Evolutionary conservation across 1,139 yeast species (phyloP).

Genomic region (Blastobotrys aristatus): DNA sequence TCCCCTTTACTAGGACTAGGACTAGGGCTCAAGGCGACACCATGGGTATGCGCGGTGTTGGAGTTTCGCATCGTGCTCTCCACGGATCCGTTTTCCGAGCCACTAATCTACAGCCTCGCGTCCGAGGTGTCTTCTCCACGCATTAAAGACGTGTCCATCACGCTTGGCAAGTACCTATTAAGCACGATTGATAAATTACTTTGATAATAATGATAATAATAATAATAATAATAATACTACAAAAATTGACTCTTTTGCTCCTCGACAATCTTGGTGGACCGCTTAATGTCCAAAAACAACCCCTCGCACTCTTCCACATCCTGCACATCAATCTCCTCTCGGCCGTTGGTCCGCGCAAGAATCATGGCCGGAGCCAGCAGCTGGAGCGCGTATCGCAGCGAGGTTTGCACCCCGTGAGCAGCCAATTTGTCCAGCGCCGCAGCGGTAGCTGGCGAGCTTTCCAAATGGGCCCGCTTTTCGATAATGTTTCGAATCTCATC

Average conservation of each 20-base stretch:
- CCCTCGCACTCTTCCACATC: conserved; percentile 86
- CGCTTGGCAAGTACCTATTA: too few relatives aligned
- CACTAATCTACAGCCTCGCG: not conserved
- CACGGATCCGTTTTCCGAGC: not conserved
- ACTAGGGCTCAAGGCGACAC: too few relatives aligned
- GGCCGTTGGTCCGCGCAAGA: conserved; percentile 66
- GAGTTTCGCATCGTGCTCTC: not conserved
- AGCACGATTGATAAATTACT: too few relatives aligned
- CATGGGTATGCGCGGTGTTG: not conserved
- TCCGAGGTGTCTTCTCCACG: not conserved
- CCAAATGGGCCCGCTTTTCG: conserved; percentile 73
- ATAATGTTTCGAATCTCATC: conserved; percentile 82
- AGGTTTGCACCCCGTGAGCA: conserved; percentile 62
- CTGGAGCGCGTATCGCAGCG: conserved; percentile 88
- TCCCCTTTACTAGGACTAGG: too few relatives aligned
- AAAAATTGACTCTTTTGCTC: conserved; percentile 26
- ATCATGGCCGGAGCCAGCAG: conserved; percentile 87
- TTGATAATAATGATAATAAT: too few relatives aligned
- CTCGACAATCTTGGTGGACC: conserved; percentile 77
- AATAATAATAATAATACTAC: conserved; percentile 16
- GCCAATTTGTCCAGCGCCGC: conserved; percentile 75
- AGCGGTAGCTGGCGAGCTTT: conserved; percentile 55
- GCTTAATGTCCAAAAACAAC: conserved; percentile 81
- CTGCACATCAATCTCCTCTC: conserved; percentile 58
- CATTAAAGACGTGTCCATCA: not conserved